These are phyloP conservation scores for Podospora bellae-mahoneyi DNA, from an alignment of 495 filamentous ascomycete species.

Conservation along the genomic window DNA sequence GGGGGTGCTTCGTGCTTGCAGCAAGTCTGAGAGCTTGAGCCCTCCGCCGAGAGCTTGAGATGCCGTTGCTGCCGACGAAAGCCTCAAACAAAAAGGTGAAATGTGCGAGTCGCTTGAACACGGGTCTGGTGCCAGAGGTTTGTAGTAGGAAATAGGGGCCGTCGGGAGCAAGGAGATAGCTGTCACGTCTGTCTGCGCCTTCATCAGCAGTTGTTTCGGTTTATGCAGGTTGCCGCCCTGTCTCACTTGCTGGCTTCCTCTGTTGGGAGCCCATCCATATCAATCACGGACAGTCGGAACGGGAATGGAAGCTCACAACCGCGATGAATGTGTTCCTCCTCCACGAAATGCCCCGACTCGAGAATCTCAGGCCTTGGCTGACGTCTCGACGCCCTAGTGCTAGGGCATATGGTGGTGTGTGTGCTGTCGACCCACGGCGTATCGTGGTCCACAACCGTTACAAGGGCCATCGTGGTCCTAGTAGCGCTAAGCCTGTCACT, in stretches of 20 bases:
- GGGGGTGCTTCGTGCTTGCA: conserved; percentile 1
- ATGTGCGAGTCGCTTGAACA: background rate
- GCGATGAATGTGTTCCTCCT: too few species aligned
- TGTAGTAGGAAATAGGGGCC: background rate
- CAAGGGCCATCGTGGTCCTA: background rate
- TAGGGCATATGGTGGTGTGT: background rate
- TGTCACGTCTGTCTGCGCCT: background rate
- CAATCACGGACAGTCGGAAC: background rate
- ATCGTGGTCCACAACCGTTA: background rate
- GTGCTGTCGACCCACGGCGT: background rate
- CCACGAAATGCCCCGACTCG: too few species aligned
- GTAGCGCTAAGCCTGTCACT: background rate
- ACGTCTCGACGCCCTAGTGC: background rate
- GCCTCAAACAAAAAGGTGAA: too few species aligned
- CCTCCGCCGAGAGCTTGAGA: background rate
- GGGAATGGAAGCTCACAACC: too few species aligned
- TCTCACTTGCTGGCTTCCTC: conserved; percentile 8
- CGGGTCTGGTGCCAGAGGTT: background rate
- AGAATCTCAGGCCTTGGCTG: background rate
- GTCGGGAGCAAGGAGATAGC: background rate
- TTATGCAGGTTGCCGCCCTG: conserved; percentile 16
- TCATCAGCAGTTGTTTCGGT: conserved; percentile 13
- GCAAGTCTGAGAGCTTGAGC: background rate
- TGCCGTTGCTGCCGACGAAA: background rate
- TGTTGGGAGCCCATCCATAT: background rate